Base-by-base conservation (phyloP, 208 protist genomes). In the Leptomonas seymouri region DNA sequence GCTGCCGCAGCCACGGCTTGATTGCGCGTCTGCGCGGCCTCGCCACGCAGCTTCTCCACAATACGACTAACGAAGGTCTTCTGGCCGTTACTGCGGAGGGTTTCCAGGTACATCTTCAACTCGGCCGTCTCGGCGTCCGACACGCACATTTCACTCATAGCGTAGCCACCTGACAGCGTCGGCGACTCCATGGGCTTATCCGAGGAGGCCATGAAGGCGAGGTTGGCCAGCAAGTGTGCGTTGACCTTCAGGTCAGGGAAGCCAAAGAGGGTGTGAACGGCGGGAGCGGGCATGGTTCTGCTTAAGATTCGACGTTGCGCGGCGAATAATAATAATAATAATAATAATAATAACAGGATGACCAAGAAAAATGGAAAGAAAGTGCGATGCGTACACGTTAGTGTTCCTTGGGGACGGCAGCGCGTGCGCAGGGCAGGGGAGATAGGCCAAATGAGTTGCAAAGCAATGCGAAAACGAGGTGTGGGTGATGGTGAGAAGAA, bases 101-200 rank as follows among this genome's bases (percentile, higher is more conserved):
- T 74, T 55, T 56, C 42, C 21, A 81, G 21, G 66, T 50, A 60
- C 59, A 77, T 75, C 62, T 78, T 82, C 42, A 81, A 49, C 31
- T 80, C 57, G 25, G 31, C 56, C 34, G 60, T 50, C 61, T 82
- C 77, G 50, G 50, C 27, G 16, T 86, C 67, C 15, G 69, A 80
- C n/a, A 86, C 65, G 71, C 81, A 86, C 65, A 86, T 80, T 63
- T 86, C 81, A 51, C 51, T 81, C 42, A 86, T 68, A 50, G 81
- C 81, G 49, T 83, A 82, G 70, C 76, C 71, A 25, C 74, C 77
- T 15, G 81, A 28, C 15, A 82, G 20, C 18, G 61, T 67, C 42
- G 81, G 74, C 44, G 53, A 67, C 53, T 77, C 72, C 25, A 82
- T 65, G 39, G 77, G 73, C 63, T 78, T 78, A 39, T 83, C 81